These are phyloP conservation scores for Meyerozyma smithsonii DNA, from an alignment of 1,139 yeast species.

Conservation along the genomic window DNA sequence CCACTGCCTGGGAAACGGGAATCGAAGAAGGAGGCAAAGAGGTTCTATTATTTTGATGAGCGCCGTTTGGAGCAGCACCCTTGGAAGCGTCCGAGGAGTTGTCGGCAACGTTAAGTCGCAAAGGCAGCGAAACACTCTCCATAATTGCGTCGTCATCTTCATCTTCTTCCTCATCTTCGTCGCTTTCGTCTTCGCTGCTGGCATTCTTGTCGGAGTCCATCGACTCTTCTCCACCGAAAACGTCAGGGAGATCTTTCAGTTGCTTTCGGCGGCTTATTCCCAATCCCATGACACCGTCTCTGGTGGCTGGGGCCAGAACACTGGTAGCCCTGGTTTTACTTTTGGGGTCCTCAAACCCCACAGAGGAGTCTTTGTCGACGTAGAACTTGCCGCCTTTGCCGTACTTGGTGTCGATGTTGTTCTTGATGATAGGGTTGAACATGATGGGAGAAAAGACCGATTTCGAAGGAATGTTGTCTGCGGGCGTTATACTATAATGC, in stretches of 20 bases:
- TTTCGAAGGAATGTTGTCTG: constrained; percentile 8
- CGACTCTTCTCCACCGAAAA: not conserved
- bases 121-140: not conserved
- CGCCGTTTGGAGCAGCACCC: not conserved
- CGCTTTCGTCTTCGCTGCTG: constrained; percentile 16
- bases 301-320: constrained; percentile 14
- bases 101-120: not conserved
- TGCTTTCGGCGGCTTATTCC: not conserved
- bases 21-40: not conserved
- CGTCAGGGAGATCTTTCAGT: not conserved
- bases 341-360: constrained; percentile 18
- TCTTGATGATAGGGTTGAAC: constrained; percentile 74
- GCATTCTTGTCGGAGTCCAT: constrained; percentile 7
- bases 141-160: constrained; percentile 11
- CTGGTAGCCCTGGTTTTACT: constrained; percentile 36
- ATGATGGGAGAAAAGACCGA: constrained; percentile 77
- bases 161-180: constrained; percentile 37
- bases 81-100: not conserved
- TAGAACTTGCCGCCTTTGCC: constrained; percentile 84
- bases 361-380: constrained; percentile 37
- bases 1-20: not conserved
- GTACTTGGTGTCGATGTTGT: constrained; percentile 75
- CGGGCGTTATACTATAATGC: constrained; percentile 5
- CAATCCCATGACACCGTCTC: constrained; percentile 1
- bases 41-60: not conserved